Evolutionary conservation across 148 eudicot species (phyloP).

Genomic region (Drosera capensis): DNA sequence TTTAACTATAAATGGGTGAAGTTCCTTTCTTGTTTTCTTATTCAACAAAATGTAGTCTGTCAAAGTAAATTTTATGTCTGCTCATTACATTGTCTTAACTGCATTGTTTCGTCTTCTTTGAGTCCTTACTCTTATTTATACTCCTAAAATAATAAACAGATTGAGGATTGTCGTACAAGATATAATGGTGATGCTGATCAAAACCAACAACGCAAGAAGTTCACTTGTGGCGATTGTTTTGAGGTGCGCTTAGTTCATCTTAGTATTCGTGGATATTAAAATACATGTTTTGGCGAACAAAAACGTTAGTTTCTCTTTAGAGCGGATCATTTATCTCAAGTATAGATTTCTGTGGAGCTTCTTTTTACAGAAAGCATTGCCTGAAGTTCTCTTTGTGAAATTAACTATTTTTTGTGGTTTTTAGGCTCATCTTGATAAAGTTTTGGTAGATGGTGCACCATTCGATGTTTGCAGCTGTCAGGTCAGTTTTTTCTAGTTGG

Average conservation of each 20-base stretch:
- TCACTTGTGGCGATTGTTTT: conserved; percentile 89
- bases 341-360: not conserved
- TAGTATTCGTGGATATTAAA: not conserved
- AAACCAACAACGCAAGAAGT: conserved; percentile 85
- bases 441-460: conserved; percentile 82
- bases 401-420: conserved; percentile 7
- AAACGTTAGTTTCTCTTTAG: not conserved
- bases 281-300: not conserved
- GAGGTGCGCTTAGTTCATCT: conserved; percentile 38
- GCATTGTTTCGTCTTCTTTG: not conserved
- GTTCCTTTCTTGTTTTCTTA: too few species aligned
- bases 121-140: not conserved
- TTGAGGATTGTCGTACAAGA: conserved; percentile 94
- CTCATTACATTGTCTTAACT: not conserved
- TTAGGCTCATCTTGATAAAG: conserved; percentile 70
- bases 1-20: too few species aligned
- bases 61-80: too few species aligned
- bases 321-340: too few species aligned
- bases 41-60: too few species aligned
- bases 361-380: too few species aligned
- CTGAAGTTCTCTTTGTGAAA: not conserved
- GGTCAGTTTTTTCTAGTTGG: conserved; percentile 23
- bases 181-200: conserved; percentile 97
- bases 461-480: conserved; percentile 96
- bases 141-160: conserved; percentile 22